phyloP scores from a whole-genome alignment of 331 rosid genomes.

The Quercus lobata region DNA sequence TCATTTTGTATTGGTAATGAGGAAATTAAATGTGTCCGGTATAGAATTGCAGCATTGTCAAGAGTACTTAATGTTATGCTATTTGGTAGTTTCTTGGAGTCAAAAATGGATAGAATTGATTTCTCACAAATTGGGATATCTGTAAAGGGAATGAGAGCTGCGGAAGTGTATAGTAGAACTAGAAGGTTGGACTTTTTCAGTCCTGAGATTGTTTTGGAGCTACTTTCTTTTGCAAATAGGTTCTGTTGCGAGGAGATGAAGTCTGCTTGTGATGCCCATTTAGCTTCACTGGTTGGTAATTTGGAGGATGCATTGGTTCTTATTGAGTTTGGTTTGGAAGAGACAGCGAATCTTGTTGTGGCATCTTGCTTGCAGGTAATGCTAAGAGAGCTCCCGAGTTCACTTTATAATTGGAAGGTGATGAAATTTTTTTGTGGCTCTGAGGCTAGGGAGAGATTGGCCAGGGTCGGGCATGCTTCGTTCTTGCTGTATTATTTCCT shows the following conservation, averaged over 20 bases:
- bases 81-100: constrained; percentile 63
- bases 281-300: constrained; percentile 51
- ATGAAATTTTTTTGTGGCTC: constrained; percentile 44
- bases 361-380: constrained; percentile 74
- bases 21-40: constrained; percentile 52
- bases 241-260: constrained; percentile 84
- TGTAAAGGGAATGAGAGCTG: constrained; percentile 63
- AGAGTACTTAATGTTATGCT: constrained; percentile 67
- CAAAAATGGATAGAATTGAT: constrained; percentile 50
- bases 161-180: constrained; percentile 71
- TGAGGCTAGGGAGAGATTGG: constrained; percentile 54
- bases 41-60: constrained; percentile 57
- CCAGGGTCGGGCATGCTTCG: constrained; percentile 43
- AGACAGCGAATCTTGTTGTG: constrained; percentile 59
- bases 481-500: constrained; percentile 75
- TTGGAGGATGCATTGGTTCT: constrained; percentile 66
- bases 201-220: constrained; percentile 58
- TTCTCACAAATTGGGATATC: constrained; percentile 63
- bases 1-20: constrained; percentile 53
- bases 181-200: constrained; percentile 51
- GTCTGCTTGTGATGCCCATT: constrained; percentile 55
- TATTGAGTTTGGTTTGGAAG: constrained; percentile 75
- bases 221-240: constrained; percentile 65
- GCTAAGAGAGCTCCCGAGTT: constrained; percentile 64
- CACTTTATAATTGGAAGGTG: constrained; percentile 41